Evolutionary conservation across 306 rosid species (phyloP).

Genomic region (Medicago lupulina): DNA sequence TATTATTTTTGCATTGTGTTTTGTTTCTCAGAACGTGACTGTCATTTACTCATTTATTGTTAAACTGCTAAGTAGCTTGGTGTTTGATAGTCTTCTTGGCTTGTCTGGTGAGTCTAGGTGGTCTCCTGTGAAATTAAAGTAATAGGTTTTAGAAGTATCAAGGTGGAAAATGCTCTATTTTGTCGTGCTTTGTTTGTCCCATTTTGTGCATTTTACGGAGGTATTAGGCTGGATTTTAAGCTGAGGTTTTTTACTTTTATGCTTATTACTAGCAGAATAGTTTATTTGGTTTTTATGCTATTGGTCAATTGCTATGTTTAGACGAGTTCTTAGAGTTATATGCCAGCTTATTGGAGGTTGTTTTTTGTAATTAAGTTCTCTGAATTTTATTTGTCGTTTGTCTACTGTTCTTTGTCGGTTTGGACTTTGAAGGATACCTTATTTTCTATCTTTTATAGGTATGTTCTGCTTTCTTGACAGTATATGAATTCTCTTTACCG

Average conservation of each 20-base stretch:
- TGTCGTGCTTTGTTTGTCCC: constrained; percentile 14
- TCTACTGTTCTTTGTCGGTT: constrained; percentile 18
- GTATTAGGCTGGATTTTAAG: background rate
- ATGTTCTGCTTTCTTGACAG: constrained; percentile 31
- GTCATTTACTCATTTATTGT: background rate
- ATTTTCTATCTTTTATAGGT: constrained; percentile 28
- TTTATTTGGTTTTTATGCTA: constrained; percentile 15
- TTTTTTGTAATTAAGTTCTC: constrained; percentile 15
- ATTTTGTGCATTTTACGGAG: background rate
- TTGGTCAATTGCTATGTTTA: constrained; percentile 17
- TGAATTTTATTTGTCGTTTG: constrained; percentile 6
- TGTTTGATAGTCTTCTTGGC: background rate
- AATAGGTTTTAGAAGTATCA: constrained; percentile 14
- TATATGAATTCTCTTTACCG: constrained; percentile 15
- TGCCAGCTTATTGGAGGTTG: background rate
- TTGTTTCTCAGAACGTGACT: constrained; percentile 16
- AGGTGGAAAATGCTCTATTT: background rate
- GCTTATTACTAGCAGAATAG: background rate
- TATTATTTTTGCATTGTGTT: constrained; percentile 3
- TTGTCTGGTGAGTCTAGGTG: background rate
- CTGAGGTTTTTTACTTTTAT: constrained; percentile 18
- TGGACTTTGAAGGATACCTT: background rate
- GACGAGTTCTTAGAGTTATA: constrained; percentile 19
- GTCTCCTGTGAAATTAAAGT: background rate
- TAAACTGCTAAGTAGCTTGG: background rate